Conservation (phyloP, 352 stramenopile genomes). For the Phytophthora pisi region DNA sequence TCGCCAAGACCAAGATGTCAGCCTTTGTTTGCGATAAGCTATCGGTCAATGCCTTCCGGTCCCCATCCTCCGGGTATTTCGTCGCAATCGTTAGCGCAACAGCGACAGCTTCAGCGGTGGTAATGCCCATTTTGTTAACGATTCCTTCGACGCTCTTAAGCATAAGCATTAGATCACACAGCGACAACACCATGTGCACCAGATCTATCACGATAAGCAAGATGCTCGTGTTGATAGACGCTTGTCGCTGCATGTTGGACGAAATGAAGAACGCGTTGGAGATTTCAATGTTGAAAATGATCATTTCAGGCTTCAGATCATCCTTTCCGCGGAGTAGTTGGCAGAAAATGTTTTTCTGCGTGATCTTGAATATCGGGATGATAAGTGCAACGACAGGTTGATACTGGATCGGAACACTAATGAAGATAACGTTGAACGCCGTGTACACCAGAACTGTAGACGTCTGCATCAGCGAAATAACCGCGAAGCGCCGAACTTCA, state of each 20-base stretch:
- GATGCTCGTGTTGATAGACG: constrained; percentile 30
- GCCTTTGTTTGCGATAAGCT: constrained; percentile 7
- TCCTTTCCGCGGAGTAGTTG: constrained; percentile 20
- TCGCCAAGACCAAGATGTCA: background rate
- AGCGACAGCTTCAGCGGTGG: constrained; percentile 9
- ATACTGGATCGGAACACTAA: constrained; percentile 5
- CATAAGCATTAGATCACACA: constrained; percentile 30
- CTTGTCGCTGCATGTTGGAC: constrained; percentile 41
- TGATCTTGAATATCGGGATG: constrained; percentile 20
- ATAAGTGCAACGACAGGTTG: constrained; percentile 8
- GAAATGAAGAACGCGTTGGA: constrained; percentile 53
- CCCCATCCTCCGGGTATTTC: constrained; percentile 14
- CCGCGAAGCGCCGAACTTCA: constrained; percentile 17
- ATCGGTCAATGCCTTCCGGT: background rate
- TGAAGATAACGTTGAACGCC: constrained; percentile 16
- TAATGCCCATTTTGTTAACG: constrained; percentile 11
- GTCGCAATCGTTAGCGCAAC: constrained; percentile 8
- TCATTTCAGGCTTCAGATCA: constrained; percentile 42
- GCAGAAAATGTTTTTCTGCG: constrained; percentile 16
- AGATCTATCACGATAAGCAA: constrained; percentile 44
- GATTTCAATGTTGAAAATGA: constrained; percentile 56
- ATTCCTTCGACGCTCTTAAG: constrained; percentile 16
- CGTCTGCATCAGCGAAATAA: constrained; percentile 11
- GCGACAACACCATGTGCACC: constrained; percentile 29
- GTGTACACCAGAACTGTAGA: constrained; percentile 7